Conservation (phyloP, 495 filamentous ascomycete genomes). For the Podospora anserina region DNA sequence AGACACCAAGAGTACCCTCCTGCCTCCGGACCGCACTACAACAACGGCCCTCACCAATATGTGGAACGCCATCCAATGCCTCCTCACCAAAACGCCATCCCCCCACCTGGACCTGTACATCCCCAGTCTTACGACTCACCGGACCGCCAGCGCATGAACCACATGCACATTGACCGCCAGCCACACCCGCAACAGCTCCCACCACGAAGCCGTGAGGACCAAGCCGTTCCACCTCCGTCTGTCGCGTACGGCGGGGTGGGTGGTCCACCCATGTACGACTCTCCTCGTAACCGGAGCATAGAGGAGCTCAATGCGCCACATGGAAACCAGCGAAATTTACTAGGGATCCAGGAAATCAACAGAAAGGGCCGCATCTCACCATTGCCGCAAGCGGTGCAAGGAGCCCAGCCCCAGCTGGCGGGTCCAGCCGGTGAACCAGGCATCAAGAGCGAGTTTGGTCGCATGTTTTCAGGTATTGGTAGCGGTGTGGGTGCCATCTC, state of each 20-base stretch:
- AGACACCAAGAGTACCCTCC: constrained; percentile 45
- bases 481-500: constrained; percentile 70
- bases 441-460: constrained; percentile 87
- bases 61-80: constrained; percentile 46
- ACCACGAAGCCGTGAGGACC: constrained; percentile 35
- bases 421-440: constrained; percentile 74
- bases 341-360: constrained; percentile 62
- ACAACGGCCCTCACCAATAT: constrained; percentile 46
- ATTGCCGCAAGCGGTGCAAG: constrained; percentile 87
- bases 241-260: constrained; percentile 40
- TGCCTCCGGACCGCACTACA: constrained; percentile 39
- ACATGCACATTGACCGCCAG: constrained; percentile 38
- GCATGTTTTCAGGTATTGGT: constrained; percentile 88
- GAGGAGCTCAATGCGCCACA: constrained; percentile 57
- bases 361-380: constrained; percentile 69
- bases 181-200: constrained; percentile 29
- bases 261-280: constrained; percentile 37
- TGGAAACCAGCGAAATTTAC: constrained; percentile 46
- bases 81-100: constrained; percentile 40
- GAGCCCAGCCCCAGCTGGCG: constrained; percentile 73
- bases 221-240: constrained; percentile 42
- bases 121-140: constrained; percentile 50
- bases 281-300: constrained; percentile 43
- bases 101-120: constrained; percentile 37
- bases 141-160: constrained; percentile 40